Conservation (phyloP, 495 filamentous ascomycete genomes). For the Trichoderma asperelloides region DNA sequence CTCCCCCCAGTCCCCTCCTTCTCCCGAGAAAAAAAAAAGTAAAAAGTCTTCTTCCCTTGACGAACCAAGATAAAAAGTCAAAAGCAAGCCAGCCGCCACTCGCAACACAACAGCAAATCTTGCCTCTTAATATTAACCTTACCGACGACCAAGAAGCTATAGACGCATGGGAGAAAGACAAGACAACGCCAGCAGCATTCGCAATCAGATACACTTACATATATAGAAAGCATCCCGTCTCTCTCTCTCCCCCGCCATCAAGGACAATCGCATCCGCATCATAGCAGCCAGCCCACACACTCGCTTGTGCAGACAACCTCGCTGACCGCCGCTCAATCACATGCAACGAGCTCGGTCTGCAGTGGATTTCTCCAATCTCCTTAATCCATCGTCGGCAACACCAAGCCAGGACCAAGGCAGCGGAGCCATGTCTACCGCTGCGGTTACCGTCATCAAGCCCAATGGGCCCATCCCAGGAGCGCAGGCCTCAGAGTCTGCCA, state of each 20-base stretch:
- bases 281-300: neutral
- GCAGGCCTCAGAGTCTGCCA: conserved; percentile 39
- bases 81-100: neutral
- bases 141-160: neutral
- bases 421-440: conserved; percentile 48
- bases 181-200: neutral
- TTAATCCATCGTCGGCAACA: conserved; percentile 42
- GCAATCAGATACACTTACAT: neutral
- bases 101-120: neutral
- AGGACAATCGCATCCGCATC: neutral
- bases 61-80: neutral
- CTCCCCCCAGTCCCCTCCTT: conserved; percentile 6
- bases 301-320: neutral
- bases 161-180: neutral
- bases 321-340: conserved; percentile 36
- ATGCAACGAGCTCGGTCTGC: conserved; percentile 66
- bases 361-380: conserved; percentile 70
- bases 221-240: no score
- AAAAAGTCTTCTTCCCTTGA: neutral
- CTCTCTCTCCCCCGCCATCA: no score
- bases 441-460: conserved; percentile 59
- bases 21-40: neutral
- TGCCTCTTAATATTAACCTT: neutral
- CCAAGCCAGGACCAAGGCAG: conserved; percentile 24
- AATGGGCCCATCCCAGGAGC: conserved; percentile 56